Conservation (phyloP, 352 stramenopile species). For the Globisporangium spiculum region DNA sequence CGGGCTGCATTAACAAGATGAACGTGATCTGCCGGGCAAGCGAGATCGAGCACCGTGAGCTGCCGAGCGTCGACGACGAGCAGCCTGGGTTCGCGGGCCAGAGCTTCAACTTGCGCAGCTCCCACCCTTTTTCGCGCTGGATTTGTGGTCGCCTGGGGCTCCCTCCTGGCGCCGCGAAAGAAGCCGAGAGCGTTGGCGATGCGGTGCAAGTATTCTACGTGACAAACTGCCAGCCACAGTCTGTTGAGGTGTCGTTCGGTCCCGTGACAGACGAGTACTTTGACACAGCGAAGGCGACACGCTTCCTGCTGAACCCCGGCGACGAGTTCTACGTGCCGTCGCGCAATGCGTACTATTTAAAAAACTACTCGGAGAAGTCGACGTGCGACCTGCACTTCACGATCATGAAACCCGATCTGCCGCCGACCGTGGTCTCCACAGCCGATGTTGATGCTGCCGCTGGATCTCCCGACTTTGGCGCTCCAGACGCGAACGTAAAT, state of each 20-base stretch:
- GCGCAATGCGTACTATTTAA: slow-evolving; percentile 95
- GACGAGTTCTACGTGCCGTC: slow-evolving; percentile 97
- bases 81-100: slow-evolving; percentile 72
- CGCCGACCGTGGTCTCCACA: slow-evolving; percentile 6
- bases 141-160: slow-evolving; percentile 91
- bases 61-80: slow-evolving; percentile 51
- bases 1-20: slow-evolving; percentile 63
- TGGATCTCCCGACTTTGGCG: background rate
- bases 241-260: slow-evolving; percentile 71
- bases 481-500: slow-evolving; percentile 8
- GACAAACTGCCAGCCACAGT: slow-evolving; percentile 79
- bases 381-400: slow-evolving; percentile 93
- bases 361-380: slow-evolving; percentile 92
- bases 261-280: slow-evolving; percentile 80
- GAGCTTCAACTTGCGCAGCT: slow-evolving; percentile 84
- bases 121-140: slow-evolving; percentile 74
- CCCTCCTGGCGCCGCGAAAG: slow-evolving; percentile 93
- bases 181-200: slow-evolving; percentile 91
- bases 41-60: slow-evolving; percentile 71
- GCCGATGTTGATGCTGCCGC: background rate
- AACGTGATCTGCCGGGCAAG: slow-evolving; percentile 76
- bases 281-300: slow-evolving; percentile 87
- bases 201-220: slow-evolving; percentile 96
- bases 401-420: slow-evolving; percentile 86
- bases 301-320: slow-evolving; percentile 91